Percentiles rank a stretch among this genome's conserved stretches.
These are phyloP conservation scores for Penicillium polonicum DNA, from an alignment of 2,329 filamentous ascomycete genomes.

Conservation along the genomic window DNA sequence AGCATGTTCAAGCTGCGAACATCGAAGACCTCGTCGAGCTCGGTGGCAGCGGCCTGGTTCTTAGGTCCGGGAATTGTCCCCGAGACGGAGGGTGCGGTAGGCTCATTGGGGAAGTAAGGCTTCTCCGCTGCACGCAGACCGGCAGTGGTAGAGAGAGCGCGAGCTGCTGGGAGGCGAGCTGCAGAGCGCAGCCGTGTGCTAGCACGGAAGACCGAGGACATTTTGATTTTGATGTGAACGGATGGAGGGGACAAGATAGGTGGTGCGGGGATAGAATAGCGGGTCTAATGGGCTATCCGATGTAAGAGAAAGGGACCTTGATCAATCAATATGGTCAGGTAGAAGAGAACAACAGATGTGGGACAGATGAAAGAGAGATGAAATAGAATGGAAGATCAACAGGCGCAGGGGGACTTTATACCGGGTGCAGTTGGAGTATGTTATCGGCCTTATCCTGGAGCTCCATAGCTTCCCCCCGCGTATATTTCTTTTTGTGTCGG, in stretches of 20 bases:
- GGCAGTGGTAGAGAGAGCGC: constrained; percentile 39
- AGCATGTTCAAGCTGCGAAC: constrained; percentile 83
- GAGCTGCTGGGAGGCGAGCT: constrained; percentile 35
- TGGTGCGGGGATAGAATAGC: constrained; percentile 7
- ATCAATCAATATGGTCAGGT: not conserved
- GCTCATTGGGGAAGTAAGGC: constrained; percentile 60
- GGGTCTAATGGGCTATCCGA: not conserved
- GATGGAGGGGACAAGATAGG: not conserved
- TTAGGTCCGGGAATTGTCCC: constrained; percentile 73
- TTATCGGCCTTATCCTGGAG: constrained; percentile 22
- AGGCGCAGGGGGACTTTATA: constrained; percentile 24
- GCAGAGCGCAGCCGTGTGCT: constrained; percentile 35
- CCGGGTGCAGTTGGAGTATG: constrained; percentile 8
- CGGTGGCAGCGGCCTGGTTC: constrained; percentile 65
- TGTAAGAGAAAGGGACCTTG: not conserved
- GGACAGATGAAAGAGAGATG: not conserved
- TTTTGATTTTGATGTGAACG: constrained; percentile 21
- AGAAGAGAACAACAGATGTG: not conserved
- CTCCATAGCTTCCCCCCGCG: constrained; percentile 25
- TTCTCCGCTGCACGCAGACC: constrained; percentile 42
- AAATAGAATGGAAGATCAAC: not conserved
- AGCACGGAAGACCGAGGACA: constrained; percentile 41
- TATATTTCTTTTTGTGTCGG: constrained; percentile 26
- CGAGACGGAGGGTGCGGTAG: constrained; percentile 53
- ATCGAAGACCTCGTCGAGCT: constrained; percentile 78